Percentiles rank a stretch among this genome's conserved stretches.
Conservation (phyloP, 306 rosid genomes). For the Rubus idaeus region DNA sequence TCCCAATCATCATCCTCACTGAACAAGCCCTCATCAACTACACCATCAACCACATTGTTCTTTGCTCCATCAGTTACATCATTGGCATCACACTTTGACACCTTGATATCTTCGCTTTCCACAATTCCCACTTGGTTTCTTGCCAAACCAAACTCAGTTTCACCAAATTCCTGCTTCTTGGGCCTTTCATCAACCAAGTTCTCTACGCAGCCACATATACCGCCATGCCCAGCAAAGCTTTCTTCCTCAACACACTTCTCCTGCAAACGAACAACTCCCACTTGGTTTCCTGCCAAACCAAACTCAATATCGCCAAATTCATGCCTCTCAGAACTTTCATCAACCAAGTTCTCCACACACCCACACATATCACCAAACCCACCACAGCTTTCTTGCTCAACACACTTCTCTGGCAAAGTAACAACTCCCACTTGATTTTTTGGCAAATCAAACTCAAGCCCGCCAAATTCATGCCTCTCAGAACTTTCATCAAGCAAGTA, state of each 20-base stretch:
- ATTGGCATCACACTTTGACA: conserved; percentile 22
- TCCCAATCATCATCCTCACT: conserved; percentile 79
- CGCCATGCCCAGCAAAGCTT: neutral
- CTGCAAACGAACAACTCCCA: conserved; percentile 26
- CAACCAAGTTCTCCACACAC: conserved; percentile 18
- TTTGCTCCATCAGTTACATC: conserved; percentile 27
- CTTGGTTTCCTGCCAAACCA: conserved; percentile 15
- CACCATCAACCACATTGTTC: conserved; percentile 8
- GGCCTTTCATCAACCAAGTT: conserved; percentile 28
- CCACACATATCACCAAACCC: neutral
- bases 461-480: conserved; percentile 1
- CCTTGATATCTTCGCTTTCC: conserved; percentile 26
- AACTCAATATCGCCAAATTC: neutral
- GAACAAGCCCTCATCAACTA: conserved; percentile 17
- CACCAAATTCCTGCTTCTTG: conserved; percentile 12
- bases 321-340: conserved; percentile 20
- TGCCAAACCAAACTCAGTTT: conserved; percentile 27
- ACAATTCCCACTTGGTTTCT: conserved; percentile 13
- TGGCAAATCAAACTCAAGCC: neutral
- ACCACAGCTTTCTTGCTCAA: conserved; percentile 9
- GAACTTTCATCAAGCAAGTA: conserved; percentile 10
- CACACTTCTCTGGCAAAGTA: conserved; percentile 28
- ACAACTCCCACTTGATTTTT: conserved; percentile 24
- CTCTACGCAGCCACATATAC: neutral
- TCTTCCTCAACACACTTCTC: conserved; percentile 29